Evolutionary conservation across 345 rosid genomes (phyloP), one percentile per base, ranked within the genome.

Genomic region (Pseudoturritis turrita): DNA sequence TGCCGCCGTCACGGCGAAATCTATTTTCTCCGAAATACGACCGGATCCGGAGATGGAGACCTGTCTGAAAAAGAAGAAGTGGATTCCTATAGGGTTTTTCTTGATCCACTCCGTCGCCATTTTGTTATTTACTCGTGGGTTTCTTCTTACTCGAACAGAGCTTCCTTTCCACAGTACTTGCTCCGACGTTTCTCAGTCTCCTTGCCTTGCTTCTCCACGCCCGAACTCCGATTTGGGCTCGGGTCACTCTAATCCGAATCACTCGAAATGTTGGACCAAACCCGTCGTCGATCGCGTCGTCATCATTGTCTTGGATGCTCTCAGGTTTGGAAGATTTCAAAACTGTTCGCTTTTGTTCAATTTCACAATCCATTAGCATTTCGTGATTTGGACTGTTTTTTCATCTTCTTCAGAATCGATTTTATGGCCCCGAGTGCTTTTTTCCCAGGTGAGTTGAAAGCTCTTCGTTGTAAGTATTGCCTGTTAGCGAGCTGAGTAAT

Each of bases 101-200:
- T 66, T 67, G 63, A 73, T 91, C 76, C 99, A 89, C 71, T 36
- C 73, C 21, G 33, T 83, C 7, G 95, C 86, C 19, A 77, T 94
- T 68, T 77, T 86, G 10, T 79, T 95, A 3, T 89, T 95, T 83
- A 82, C 87, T 0, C 81, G 87, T 75, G 99, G 99, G 1, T 95
- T 95, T 78, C 83, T 95, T 37, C 86, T 95, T 5, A 91, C 99
- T 51, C 88, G 99, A 77, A 91, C 96, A 0, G 99, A 95, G 81
- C 99, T 88, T 65, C 93, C 97, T 14, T 75, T 83, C 59, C 81
- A 70, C 81, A 87, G 90, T 78, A 60, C 78, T 49, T 82, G 88
- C 86, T 81, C 91, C 58, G 96, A 91, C 72, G 76, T 83, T 18
- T 81, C 83, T 46, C 76, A 62, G 1, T 91, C 96, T 74, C 86